phyloP scores from a whole-genome alignment of 2,329 filamentous ascomycete genomes.

The Cladophialophora psammophila region DNA sequence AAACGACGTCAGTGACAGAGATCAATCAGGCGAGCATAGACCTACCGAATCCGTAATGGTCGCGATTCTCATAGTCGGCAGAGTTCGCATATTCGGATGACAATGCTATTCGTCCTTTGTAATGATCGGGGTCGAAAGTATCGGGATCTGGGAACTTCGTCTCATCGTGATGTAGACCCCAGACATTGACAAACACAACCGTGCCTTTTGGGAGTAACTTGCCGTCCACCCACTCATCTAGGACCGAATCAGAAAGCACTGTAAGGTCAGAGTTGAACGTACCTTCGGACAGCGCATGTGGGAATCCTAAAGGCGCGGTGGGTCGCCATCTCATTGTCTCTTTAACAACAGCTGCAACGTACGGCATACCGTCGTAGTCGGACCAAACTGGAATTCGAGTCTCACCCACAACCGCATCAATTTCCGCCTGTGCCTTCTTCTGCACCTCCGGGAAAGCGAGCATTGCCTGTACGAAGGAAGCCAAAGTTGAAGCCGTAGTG shows the following conservation, averaged over 20 bases:
- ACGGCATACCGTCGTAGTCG: conserved; percentile 45
- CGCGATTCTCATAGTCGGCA: conserved; percentile 47
- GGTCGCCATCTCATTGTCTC: conserved; percentile 51
- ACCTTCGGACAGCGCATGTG: conserved; percentile 49
- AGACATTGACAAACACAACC: conserved; percentile 57
- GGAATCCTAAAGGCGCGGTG: conserved; percentile 55
- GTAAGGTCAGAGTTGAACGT: background rate
- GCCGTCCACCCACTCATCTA: conserved; percentile 46
- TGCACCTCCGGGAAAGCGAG: conserved; percentile 56
- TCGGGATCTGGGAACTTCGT: conserved; percentile 50
- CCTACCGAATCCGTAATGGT: conserved; percentile 42
- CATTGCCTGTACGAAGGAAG: conserved; percentile 59
- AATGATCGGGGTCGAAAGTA: conserved; percentile 51
- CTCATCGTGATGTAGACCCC: conserved; percentile 52
- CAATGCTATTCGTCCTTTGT: conserved; percentile 39
- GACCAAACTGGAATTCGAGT: conserved; percentile 44
- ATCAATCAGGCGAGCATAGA: conserved; percentile 12
- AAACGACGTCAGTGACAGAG: background rate
- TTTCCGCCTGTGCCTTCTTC: conserved; percentile 53
- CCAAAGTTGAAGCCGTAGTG: conserved; percentile 50
- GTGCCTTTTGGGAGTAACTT: conserved; percentile 57
- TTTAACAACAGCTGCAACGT: conserved; percentile 44
- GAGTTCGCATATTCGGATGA: conserved; percentile 49
- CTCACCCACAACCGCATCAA: conserved; percentile 50
- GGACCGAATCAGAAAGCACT: too few species aligned